These are phyloP conservation scores for Tolypocladium album DNA, from an alignment of 2,329 filamentous ascomycete species.

Conservation along the genomic window DNA sequence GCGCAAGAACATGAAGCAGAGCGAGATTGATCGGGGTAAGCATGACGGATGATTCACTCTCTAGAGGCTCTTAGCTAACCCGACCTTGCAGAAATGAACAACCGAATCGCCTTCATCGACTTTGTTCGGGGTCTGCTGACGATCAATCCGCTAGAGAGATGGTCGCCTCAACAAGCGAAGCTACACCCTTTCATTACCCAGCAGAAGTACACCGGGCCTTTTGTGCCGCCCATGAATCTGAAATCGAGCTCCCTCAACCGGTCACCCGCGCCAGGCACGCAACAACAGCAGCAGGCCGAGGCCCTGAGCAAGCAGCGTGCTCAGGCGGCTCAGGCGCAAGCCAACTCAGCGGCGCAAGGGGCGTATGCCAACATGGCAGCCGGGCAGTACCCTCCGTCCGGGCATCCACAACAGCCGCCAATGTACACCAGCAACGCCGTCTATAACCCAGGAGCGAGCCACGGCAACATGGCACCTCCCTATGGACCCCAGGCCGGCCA, in stretches of 20 bases:
- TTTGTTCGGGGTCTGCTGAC: conserved; percentile 89
- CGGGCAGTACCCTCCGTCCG: conserved; percentile 35
- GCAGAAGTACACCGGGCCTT: conserved; percentile 91
- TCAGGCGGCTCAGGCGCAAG: conserved; percentile 58
- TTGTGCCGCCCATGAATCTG: conserved; percentile 93
- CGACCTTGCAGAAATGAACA: conserved; percentile 76
- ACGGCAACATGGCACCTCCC: conserved; percentile 50
- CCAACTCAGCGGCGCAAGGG: conserved; percentile 54
- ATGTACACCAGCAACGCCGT: conserved; percentile 78
- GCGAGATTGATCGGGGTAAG: conserved; percentile 87
- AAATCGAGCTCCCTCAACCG: conserved; percentile 78
- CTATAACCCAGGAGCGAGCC: conserved; percentile 51
- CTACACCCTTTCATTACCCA: conserved; percentile 98
- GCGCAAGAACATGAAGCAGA: conserved; percentile 97
- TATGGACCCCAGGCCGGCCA: conserved; percentile 63
- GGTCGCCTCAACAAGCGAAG: conserved; percentile 96
- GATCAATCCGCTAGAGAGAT: conserved; percentile 91
- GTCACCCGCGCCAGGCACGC: conserved; percentile 83
- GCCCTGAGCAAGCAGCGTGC: conserved; percentile 87
- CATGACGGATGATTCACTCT: neutral
- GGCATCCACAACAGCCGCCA: conserved; percentile 43
- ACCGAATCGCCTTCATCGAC: conserved; percentile 93
- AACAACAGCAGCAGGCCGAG: conserved; percentile 92
- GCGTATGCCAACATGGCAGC: conserved; percentile 47
- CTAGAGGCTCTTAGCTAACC: neutral